Evolutionary conservation across 768 basidiomycete genomes (phyloP).

Genomic region (Sarcodon sp.): DNA sequence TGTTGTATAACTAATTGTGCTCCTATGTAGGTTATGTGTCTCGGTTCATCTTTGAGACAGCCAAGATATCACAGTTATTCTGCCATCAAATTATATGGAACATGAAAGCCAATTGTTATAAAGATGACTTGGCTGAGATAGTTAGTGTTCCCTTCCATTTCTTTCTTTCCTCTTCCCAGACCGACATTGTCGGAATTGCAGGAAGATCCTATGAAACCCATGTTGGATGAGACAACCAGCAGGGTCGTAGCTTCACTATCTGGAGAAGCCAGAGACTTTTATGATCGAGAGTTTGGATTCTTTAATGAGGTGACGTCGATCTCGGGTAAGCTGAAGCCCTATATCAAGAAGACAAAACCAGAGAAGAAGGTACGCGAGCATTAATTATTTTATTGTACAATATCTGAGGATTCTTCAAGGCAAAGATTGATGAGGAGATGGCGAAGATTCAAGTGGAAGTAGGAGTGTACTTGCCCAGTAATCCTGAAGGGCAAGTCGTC

Average conservation of each 20-base stretch:
- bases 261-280: conserved; percentile 80
- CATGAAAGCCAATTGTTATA: conserved; percentile 97
- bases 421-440: conserved; percentile 99
- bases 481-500: conserved; percentile 93
- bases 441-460: conserved; percentile 84
- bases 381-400: neutral
- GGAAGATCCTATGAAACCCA: conserved; percentile 94
- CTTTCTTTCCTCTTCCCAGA: neutral
- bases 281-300: conserved; percentile 90
- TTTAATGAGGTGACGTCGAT: conserved; percentile 97
- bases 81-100: conserved; percentile 99
- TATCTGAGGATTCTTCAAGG: conserved; percentile 28
- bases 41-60: conserved; percentile 92
- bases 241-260: conserved; percentile 77
- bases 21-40: conserved; percentile 68
- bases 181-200: conserved; percentile 17
- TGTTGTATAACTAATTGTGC: neutral
- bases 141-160: conserved; percentile 25
- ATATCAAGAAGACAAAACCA: conserved; percentile 85
- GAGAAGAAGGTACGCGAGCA: conserved; percentile 75
- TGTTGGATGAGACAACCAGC: conserved; percentile 78
- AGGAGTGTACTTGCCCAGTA: conserved; percentile 96
- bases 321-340: conserved; percentile 94
- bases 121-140: conserved; percentile 79
- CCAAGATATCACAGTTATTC: conserved; percentile 93